Evolutionary conservation across 2,329 filamentous ascomycete species (phyloP).

Genomic region (Paracoccidioides lutzii): DNA sequence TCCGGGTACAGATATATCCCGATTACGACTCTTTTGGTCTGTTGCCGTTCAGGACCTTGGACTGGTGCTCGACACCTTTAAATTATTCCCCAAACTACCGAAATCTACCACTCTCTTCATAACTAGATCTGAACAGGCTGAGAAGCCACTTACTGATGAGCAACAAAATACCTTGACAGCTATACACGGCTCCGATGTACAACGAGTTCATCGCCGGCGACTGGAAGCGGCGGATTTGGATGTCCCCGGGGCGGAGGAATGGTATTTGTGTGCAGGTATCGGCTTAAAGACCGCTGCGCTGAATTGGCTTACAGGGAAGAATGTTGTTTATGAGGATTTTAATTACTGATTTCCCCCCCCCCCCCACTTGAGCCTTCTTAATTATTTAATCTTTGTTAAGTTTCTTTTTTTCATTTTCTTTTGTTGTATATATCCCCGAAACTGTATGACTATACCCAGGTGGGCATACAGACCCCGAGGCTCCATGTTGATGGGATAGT

Average conservation of each 20-base stretch:
- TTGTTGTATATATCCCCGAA: neutral
- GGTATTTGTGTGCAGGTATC: constrained; percentile 48
- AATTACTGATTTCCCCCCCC: constrained; percentile 35
- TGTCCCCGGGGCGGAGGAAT: constrained; percentile 29
- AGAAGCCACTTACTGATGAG: constrained; percentile 14
- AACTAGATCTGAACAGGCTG: constrained; percentile 35
- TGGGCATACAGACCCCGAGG: no score
- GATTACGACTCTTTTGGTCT: constrained; percentile 55
- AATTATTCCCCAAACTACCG: constrained; percentile 40
- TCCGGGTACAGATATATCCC: constrained; percentile 34
- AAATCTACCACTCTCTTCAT: constrained; percentile 49
- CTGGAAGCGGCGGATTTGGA: constrained; percentile 37
- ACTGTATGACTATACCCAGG: no score
- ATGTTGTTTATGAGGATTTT: constrained; percentile 48
- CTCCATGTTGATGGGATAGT: no score
- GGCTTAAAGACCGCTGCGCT: constrained; percentile 37
- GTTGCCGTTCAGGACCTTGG: constrained; percentile 48
- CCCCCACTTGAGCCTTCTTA: neutral
- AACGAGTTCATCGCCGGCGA: constrained; percentile 32
- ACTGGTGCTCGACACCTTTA: constrained; percentile 49
- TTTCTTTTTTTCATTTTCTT: neutral
- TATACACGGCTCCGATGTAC: constrained; percentile 16
- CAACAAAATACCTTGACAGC: constrained; percentile 34
- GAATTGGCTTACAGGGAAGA: constrained; percentile 43
- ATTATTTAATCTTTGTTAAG: neutral